phyloP scores from a whole-genome alignment of 2,329 filamentous ascomycete species.

The Fusarium tanahbumbuense region DNA sequence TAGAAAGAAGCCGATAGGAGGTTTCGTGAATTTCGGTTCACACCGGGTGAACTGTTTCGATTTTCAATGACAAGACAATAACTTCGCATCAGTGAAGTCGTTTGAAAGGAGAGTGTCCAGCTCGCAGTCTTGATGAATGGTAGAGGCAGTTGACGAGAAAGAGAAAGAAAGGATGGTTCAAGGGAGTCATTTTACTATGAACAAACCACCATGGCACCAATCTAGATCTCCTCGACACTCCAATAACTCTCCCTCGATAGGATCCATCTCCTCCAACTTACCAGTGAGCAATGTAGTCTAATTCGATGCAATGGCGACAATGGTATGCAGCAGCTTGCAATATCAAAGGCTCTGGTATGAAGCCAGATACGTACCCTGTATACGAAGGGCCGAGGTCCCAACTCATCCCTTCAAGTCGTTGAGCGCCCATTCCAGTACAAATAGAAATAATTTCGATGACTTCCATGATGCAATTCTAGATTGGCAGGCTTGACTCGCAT shows the following conservation, averaged over 20 bases:
- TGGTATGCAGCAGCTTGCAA: conserved; percentile 27
- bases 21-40: conserved; percentile 3
- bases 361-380: conserved; percentile 13
- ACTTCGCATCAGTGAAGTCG: background rate
- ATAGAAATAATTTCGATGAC: background rate
- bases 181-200: background rate
- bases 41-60: conserved; percentile 17
- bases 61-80: background rate
- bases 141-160: conserved; percentile 23
- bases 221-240: background rate
- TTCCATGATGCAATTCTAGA: background rate
- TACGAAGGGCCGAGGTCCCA: conserved; percentile 9
- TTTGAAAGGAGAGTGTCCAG: background rate
- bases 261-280: background rate
- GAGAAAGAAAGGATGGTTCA: background rate
- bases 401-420: conserved; percentile 16
- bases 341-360: conserved; percentile 34
- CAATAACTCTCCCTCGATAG: conserved; percentile 26
- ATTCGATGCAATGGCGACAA: background rate
- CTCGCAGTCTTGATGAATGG: background rate
- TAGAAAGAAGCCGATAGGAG: background rate
- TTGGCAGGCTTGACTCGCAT: background rate
- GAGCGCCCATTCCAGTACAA: conserved; percentile 31
- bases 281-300: background rate
- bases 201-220: background rate